Evolutionary conservation across 2,329 filamentous ascomycete species (phyloP).

Genomic region (Aspergillus sp.): DNA sequence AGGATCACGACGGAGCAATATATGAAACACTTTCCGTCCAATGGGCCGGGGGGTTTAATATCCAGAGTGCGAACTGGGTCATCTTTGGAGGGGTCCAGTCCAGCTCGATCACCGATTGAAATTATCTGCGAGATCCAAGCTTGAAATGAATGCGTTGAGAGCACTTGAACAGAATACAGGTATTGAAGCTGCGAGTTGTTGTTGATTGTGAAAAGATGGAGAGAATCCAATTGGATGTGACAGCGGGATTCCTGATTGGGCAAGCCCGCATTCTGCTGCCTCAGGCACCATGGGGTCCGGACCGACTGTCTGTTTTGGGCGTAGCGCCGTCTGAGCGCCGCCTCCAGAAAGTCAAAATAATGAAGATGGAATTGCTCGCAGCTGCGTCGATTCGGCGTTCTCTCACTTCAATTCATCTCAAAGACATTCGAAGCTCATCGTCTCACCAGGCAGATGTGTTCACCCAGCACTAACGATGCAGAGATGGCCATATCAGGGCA

Average conservation of each 20-base stretch:
- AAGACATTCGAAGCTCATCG: neutral
- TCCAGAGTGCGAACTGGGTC: constrained; percentile 9
- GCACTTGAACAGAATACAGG: neutral
- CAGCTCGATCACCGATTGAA: neutral
- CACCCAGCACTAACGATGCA: neutral
- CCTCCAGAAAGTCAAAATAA: neutral
- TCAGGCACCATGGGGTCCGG: neutral
- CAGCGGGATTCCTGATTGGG: neutral
- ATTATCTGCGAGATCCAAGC: too few relatives aligned
- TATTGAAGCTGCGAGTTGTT: neutral
- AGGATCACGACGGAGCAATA: constrained; percentile 12
- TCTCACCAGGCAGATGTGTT: neutral
- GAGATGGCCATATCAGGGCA: neutral
- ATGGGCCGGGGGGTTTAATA: constrained; percentile 13
- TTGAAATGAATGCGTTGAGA: too few relatives aligned
- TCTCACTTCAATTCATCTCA: neutral
- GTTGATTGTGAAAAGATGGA: too few relatives aligned
- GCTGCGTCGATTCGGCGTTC: too few relatives aligned
- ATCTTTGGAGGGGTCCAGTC: neutral
- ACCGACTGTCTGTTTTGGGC: constrained; percentile 1
- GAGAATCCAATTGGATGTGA: too few relatives aligned
- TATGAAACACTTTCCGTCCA: constrained; percentile 24
- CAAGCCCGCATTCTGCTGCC: neutral
- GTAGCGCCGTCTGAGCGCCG: neutral
- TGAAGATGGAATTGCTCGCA: neutral